Evolutionary conservation across 1,139 yeast species (phyloP), one percentile per base, ranked within the genome.

Genomic region (Geotrichum klebahnii): DNA sequence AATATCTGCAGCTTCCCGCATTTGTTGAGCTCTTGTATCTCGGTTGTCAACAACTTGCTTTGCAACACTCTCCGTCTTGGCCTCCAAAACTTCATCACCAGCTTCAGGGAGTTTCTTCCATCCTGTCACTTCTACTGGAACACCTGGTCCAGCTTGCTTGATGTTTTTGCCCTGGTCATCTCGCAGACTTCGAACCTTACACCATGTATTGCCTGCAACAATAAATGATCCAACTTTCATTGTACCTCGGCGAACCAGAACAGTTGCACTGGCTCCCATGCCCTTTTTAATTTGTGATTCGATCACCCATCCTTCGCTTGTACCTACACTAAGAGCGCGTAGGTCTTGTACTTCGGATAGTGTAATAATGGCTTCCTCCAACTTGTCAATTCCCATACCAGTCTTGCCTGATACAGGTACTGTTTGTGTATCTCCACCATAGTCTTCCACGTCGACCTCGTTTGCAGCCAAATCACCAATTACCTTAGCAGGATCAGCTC

Each of bases 51-150:
- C 75, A 5, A 84, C 95, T 58, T 80, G 81, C 60, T 87, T 90
- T 10, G 96, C 96, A 38, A 74, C 67, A 28, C 77, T 74, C 63
- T 90, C 97, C 57, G 72, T 78, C 53, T 77, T 76, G 6, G 95
- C 95, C 63, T 88, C 84, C 5, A 92, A 66, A 0, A 86, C 81
- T 58, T 80, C 81, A 57, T 89, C 96, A 1, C 99, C 99, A 19
- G 96, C 94, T 47, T 80, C 86, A 0, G 98, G 98, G 42, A 89
- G 70, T 36, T 82, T 92, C 62, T 86, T 89, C 98, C 98, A 92
- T 0, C 99, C 98, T 68, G 89, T 78, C 4, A 92, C 75, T 61
- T 89, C 95, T 1, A 88, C 95, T 0, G 97, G 97, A 2, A 86
- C 82, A 0, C 97, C 85, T 0, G 99, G 97, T 0, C 80, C 80